Evolutionary conservation across 495 filamentous ascomycete genomes (phyloP).

Genomic region (Tricharina praecox): DNA sequence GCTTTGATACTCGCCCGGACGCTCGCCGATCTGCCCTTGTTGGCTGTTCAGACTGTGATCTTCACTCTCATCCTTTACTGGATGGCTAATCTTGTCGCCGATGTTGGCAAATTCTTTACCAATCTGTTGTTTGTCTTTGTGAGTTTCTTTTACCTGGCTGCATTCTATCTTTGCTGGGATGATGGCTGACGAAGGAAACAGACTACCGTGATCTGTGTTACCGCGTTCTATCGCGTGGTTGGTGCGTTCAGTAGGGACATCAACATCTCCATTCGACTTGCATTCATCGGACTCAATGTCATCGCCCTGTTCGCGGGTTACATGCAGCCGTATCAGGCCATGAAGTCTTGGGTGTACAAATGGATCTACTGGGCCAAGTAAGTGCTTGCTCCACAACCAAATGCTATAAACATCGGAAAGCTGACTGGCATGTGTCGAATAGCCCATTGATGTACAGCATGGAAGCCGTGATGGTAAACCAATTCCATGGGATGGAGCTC

Average conservation of each 20-base stretch:
- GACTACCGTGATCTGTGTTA: conserved; percentile 31
- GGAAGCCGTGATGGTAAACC: conserved; percentile 32
- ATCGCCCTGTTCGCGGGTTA: conserved; percentile 30
- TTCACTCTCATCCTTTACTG: conserved; percentile 54
- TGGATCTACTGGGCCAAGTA: conserved; percentile 31
- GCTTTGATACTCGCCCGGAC: conserved; percentile 57
- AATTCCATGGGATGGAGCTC: conserved; percentile 27
- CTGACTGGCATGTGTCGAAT: no score
- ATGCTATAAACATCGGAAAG: no score
- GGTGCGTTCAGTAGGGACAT: conserved; percentile 36
- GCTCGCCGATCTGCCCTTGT: conserved; percentile 48
- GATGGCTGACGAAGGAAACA: conserved; percentile 8
- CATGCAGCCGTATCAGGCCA: conserved; percentile 28
- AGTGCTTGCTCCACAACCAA: no score
- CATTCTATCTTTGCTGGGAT: conserved; percentile 12
- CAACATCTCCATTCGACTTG: conserved; percentile 40
- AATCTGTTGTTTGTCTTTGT: conserved; percentile 35
- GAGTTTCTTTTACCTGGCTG: no score
- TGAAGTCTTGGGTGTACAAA: conserved; percentile 29
- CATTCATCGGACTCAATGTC: conserved; percentile 31
- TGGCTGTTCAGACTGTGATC: conserved; percentile 43
- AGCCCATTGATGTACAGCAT: conserved; percentile 30
- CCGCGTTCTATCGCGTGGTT: conserved; percentile 36
- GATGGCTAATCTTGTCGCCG: conserved; percentile 37
- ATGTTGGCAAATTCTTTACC: conserved; percentile 38